Conservation (phyloP, 2,329 filamentous ascomycete species). For the Fusarium chlamydosporum region DNA sequence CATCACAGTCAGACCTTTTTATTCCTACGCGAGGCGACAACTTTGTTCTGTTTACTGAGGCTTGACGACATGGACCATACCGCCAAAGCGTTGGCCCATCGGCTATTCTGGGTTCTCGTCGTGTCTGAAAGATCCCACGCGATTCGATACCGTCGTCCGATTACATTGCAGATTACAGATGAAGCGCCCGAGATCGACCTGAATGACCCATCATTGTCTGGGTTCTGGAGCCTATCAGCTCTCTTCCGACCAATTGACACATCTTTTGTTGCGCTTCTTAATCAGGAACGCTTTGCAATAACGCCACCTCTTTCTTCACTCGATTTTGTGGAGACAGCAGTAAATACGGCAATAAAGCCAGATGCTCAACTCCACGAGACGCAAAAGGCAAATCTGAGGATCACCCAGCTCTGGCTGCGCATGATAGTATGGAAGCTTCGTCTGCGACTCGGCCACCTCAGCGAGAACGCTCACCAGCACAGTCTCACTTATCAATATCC, state of each 20-base stretch:
- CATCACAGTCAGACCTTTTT: slow-evolving; percentile 62
- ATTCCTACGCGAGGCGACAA: slow-evolving; percentile 61
- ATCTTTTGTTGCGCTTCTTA: slow-evolving; percentile 59
- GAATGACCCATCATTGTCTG: slow-evolving; percentile 52
- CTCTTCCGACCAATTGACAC: slow-evolving; percentile 61
- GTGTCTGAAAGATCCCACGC: slow-evolving; percentile 62
- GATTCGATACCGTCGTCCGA: slow-evolving; percentile 61
- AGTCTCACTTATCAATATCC: slow-evolving; percentile 61
- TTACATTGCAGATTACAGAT: slow-evolving; percentile 60
- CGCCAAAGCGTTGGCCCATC: slow-evolving; percentile 50
- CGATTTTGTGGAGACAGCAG: slow-evolving; percentile 55
- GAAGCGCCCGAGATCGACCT: slow-evolving; percentile 54
- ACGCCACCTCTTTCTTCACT: slow-evolving; percentile 53
- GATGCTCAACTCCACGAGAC: slow-evolving; percentile 57
- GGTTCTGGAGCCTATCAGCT: slow-evolving; percentile 59
- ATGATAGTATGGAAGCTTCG: slow-evolving; percentile 63
- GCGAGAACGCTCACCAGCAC: slow-evolving; percentile 51
- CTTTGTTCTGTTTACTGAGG: slow-evolving; percentile 56
- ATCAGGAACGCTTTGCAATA: slow-evolving; percentile 55
- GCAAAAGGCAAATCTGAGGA: slow-evolving; percentile 61
- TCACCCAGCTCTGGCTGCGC: slow-evolving; percentile 63
- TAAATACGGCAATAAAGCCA: slow-evolving; percentile 57
- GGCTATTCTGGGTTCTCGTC: slow-evolving; percentile 62
- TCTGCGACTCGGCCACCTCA: slow-evolving; percentile 59
- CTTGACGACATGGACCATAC: slow-evolving; percentile 49